These are phyloP conservation scores for Termitomyces sp. DNA, from an alignment of 1,284 basidiomycete genomes.

Conservation along the genomic window DNA sequence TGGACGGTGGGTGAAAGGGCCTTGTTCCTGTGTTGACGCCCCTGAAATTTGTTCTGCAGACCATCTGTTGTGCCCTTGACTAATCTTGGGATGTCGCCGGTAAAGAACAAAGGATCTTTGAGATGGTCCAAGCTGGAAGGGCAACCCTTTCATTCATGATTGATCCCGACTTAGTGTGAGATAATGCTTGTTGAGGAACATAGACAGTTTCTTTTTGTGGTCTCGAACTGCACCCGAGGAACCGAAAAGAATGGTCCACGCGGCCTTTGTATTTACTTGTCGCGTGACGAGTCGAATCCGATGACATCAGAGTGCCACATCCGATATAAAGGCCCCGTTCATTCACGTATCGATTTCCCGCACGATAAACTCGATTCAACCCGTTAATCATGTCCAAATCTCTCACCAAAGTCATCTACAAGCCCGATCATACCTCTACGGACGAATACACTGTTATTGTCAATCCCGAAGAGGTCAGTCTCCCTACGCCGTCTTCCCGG, in stretches of 20 bases:
- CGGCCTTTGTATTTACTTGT: slow-evolving; percentile 5
- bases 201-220: neutral
- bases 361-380: neutral
- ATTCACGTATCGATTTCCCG: neutral
- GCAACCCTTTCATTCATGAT: neutral
- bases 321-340: slow-evolving; percentile 14
- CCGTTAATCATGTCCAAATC: slow-evolving; percentile 40
- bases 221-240: neutral
- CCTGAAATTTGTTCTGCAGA: slow-evolving; percentile 19
- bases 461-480: slow-evolving; percentile 56
- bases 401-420: slow-evolving; percentile 70
- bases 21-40: neutral
- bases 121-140: slow-evolving; percentile 18
- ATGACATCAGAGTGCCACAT: slow-evolving; percentile 18
- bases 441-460: slow-evolving; percentile 70
- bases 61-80: slow-evolving; percentile 34
- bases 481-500: slow-evolving; percentile 6
- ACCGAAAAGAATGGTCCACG: slow-evolving; percentile 1
- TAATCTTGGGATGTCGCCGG: slow-evolving; percentile 11
- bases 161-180: neutral
- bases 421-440: slow-evolving; percentile 64
- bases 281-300: slow-evolving; percentile 18
- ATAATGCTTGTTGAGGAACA: neutral
- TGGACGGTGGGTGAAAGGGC: slow-evolving; percentile 52
- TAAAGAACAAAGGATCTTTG: slow-evolving; percentile 8